Evolutionary conservation across 164 flowering plant genomes (phyloP), one percentile per base, ranked within the genome.

Genomic region (Umbellularia californica): DNA sequence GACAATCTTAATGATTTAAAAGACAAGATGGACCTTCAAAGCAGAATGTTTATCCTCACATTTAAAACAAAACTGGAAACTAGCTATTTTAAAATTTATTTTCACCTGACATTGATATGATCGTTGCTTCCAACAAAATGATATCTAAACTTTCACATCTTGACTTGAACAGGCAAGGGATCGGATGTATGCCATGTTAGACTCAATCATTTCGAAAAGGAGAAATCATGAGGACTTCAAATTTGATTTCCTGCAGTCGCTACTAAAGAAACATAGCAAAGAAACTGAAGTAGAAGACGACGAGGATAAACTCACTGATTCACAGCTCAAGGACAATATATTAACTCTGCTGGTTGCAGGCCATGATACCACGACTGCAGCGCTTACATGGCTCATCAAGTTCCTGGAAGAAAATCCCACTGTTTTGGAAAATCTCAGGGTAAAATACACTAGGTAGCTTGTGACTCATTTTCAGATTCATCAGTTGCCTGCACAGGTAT

Each of bases 341-440:
- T 71, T 90, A 62, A 87, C 91, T 64, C 79, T 90, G 58, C 82
- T 90, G 24, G 75, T 88, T 74, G 91, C 93, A 11, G 93, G 93
- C 14, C 93, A 90, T 83, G 93, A 90, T 71, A 90, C 93, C 62
- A 88, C 93, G 14, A 90, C 89, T 50, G 93, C 93, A 41, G 90
- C 86, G 65, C 85, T 90, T 47, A 85, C 93, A 68, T 90, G 93
- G 91, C 71, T 88, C 75, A 79, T 87, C 76, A 87, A 88, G 75
- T 87, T 87, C 75, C 87, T 88, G 25, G 86, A 68, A 79, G 91
- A 90, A 85, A 88, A 90, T 72, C 91, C 90, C 22, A 47, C 68
- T 25, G 86, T 80, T 74, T 69, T 90, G 80, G 80, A 84, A 81
- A 69, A 77, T 33, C 86, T 88, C 55, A 81, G 89, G 66, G 91